Evolutionary conservation across 225 moss, liverwort and hornwort genomes (phyloP), one percentile per base, ranked within the genome.

Genomic region (Climacium dendroides): DNA sequence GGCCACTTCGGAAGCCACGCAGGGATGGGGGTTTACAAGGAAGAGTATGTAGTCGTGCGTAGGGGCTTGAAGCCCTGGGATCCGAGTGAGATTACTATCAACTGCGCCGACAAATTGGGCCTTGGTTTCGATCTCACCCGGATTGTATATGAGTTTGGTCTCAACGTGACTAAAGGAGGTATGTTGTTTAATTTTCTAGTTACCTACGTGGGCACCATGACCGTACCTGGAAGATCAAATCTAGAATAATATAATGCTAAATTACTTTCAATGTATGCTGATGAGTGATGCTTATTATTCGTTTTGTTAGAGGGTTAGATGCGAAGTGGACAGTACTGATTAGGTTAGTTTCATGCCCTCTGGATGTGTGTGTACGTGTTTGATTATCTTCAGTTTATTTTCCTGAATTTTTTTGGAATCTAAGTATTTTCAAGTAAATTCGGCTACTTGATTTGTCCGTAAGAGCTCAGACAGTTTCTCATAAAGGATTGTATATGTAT

Each of bases 21-120:
- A 34, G 37, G 20, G 67, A 88, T 92, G 90, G 88, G 88, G 50
- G 52, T n/a, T 50, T 91, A 82, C 79, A 83, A 59, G 26, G 95
- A 96, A 43, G 96, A 95, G 64, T 90, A 87, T 50, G 93, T 95
- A 84, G 91, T 90, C 37, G 88, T 95, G 80, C 89, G 87, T 6
- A 88, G 87, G 88, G 93, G 91, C 20, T 89, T 87, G 75, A 81
- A 88, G 39, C 83, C 85, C 7, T 74, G 61, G 53, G 92, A 94
- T 76, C 90, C 90, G 1, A 94, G 69, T 71, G 93, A 96, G 81
- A 91, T 96, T 79, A 90, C 93, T 8, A 89, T 96, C 54, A 95
- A 96, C 37, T 95, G 96, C 79, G 90, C 90, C 25, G 94, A 94
- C 81, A 92, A 94, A 90, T 84, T 95, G 43, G 96, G 95, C 8